Evolutionary conservation across 2,329 filamentous ascomycete genomes (phyloP).

Genomic region (Madurella fahalii): DNA sequence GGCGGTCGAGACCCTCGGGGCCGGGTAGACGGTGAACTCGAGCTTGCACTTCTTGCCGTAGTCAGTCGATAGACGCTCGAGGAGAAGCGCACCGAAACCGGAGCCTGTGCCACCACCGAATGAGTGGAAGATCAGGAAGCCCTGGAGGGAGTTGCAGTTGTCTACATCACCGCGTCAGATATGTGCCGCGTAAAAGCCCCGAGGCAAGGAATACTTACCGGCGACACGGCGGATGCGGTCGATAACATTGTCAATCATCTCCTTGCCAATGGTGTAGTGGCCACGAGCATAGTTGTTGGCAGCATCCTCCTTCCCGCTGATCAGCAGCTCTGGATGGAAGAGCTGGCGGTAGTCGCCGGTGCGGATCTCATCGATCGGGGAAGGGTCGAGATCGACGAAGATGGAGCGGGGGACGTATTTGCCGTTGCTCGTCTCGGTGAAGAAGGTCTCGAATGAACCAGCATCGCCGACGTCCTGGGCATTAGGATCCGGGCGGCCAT

Average conservation of each 20-base stretch:
- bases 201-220: conserved; percentile 39
- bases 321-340: conserved; percentile 68
- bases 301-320: conserved; percentile 72
- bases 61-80: conserved; percentile 69
- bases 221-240: conserved; percentile 66
- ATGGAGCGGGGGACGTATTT: conserved; percentile 70
- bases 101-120: conserved; percentile 70
- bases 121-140: conserved; percentile 71
- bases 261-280: conserved; percentile 73
- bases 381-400: conserved; percentile 70
- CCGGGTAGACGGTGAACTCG: conserved; percentile 69
- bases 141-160: conserved; percentile 69
- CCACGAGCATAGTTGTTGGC: conserved; percentile 75
- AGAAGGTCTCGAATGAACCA: conserved; percentile 69
- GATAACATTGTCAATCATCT: conserved; percentile 68
- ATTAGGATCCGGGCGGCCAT: conserved; percentile 61
- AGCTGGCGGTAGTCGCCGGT: conserved; percentile 64
- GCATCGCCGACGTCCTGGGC: conserved; percentile 55
- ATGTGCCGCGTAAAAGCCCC: neutral
- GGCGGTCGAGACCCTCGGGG: conserved; percentile 64
- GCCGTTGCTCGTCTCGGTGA: conserved; percentile 66
- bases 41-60: conserved; percentile 76
- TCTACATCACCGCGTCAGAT: conserved; percentile 40
- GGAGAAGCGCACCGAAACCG: conserved; percentile 66
- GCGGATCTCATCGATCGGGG: conserved; percentile 70